Base-by-base conservation (phyloP, 2,329 filamentous ascomycete species). In the Stemphylium beticola region DNA sequence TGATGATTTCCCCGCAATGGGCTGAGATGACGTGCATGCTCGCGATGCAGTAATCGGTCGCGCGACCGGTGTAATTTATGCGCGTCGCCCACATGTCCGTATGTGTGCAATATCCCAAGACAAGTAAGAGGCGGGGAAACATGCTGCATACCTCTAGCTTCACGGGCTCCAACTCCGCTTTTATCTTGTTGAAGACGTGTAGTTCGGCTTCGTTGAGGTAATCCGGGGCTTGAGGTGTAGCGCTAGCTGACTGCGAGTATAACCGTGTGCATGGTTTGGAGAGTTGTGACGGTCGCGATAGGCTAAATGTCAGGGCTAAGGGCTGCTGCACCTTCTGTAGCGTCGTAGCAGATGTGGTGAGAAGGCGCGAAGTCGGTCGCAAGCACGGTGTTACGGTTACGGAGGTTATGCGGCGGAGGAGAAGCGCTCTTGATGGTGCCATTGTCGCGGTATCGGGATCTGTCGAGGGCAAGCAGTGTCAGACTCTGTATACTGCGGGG, bases 121-220 rank as follows among this genome's bases (percentile, higher is more conserved):
- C 44, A 20, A 32, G 22, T 39, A 20, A 32, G 14, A 55, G 51
- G n/a, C 47, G 31, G 46, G 52, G 41, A 40, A 45, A 55, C 2
- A n/a, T 33, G 36, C 18, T 43, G 42, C 74, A 44, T 75, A 80
- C 80, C 75, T 81, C 77, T 31, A 82, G 72, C 57, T 75, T 77
- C 12, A 69, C 72, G 17, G 80, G 80, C 5, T 74, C 62, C 38
- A 82, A 55, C 31, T 72, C 72, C 15, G 69, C 65, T 61, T 74
- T 77, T 17, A 82, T 70, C 55, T 79, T 78, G 41, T 78, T 72
- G 71, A 82, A 82, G 34, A 82, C 71, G 58, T 77, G 73, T 48
- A 77, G 69, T 61, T 82, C 80, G 53, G 68, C 69, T 51, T 79
- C 77, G 42, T 76, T 74, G 15, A 82, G 74, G 65, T 79, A 79